Evolutionary conservation across 2,329 filamentous ascomycete species (phyloP).

Genomic region (Nigrograna mackinnonii): DNA sequence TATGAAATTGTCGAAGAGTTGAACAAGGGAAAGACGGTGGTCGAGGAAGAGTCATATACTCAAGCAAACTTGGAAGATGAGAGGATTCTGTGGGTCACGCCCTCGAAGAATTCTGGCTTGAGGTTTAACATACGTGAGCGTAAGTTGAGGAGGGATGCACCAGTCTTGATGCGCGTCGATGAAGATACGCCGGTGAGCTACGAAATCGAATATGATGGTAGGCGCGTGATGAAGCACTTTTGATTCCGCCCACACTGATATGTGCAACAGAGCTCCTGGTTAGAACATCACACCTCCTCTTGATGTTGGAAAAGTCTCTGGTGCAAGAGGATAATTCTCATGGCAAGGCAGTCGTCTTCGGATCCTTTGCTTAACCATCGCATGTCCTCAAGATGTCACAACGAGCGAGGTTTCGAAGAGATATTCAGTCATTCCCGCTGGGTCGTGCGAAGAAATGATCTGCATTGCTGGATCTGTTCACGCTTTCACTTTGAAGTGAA

Average conservation of each 20-base stretch:
- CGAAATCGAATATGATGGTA: slow-evolving; percentile 73
- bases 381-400: no score
- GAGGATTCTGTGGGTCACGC: slow-evolving; percentile 70
- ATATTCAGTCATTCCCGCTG: no score
- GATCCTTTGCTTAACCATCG: slow-evolving; percentile 50
- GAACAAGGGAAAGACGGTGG: slow-evolving; percentile 22
- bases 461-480: no score
- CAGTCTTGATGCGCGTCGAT: slow-evolving; percentile 60
- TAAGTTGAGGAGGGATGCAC: slow-evolving; percentile 48
- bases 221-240: slow-evolving; percentile 18
- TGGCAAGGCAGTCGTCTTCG: slow-evolving; percentile 70
- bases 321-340: slow-evolving; percentile 62
- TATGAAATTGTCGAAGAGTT: slow-evolving; percentile 25
- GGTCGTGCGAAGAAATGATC: no score
- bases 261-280: slow-evolving; percentile 32
- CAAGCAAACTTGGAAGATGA: slow-evolving; percentile 16
- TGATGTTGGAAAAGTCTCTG: slow-evolving; percentile 66
- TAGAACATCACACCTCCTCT: slow-evolving; percentile 32
- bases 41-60: slow-evolving; percentile 14
- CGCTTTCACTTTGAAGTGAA: no score
- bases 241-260: neutral
- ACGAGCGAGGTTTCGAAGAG: no score
- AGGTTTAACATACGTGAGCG: slow-evolving; percentile 66
- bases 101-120: slow-evolving; percentile 66
- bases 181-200: slow-evolving; percentile 73